A percentile compares a stretch with the other conserved stretches of the same genome.
These are phyloP conservation scores for Nyssa sinensis DNA, from an alignment of 148 eudicot genomes.

Conservation along the genomic window DNA sequence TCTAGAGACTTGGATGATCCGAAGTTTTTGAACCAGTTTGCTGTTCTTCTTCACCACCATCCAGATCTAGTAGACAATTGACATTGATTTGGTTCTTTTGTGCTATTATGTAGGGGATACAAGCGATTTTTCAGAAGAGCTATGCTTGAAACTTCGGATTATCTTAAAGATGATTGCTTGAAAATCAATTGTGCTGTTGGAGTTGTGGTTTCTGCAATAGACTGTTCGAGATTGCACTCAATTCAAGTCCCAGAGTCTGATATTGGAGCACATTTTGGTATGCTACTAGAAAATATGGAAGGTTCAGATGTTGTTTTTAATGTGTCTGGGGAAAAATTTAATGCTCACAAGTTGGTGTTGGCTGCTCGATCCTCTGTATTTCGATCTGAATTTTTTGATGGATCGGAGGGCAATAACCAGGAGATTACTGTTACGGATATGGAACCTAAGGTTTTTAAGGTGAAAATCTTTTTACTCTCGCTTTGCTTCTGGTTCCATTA, in stretches of 20 bases:
- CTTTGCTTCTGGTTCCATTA: neutral
- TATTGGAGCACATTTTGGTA: conserved; percentile 75
- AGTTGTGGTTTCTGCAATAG: conserved; percentile 76
- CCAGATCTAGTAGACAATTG: neutral
- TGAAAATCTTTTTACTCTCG: conserved; percentile 13
- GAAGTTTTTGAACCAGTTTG: no score
- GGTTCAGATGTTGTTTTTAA: conserved; percentile 74
- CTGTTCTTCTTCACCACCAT: neutral
- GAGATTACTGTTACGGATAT: conserved; percentile 60
- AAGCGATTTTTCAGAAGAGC: conserved; percentile 76
- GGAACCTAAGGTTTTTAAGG: conserved; percentile 84
- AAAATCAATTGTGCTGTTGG: conserved; percentile 87
- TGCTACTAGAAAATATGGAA: conserved; percentile 64
- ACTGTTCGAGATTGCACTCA: conserved; percentile 62
- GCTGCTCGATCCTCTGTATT: conserved; percentile 78
- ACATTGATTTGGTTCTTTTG: neutral
- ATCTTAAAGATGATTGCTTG: conserved; percentile 81
- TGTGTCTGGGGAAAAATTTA: conserved; percentile 72
- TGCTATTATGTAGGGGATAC: conserved; percentile 55
- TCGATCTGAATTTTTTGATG: conserved; percentile 51
- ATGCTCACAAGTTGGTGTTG: conserved; percentile 81
- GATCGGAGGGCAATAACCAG: conserved; percentile 33
- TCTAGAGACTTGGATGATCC: no score
- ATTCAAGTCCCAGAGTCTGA: conserved; percentile 81
- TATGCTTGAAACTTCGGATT: conserved; percentile 68